phyloP scores from a whole-genome alignment of 2,329 filamentous ascomycete genomes.

The Phaeophleospora eucalypticola region DNA sequence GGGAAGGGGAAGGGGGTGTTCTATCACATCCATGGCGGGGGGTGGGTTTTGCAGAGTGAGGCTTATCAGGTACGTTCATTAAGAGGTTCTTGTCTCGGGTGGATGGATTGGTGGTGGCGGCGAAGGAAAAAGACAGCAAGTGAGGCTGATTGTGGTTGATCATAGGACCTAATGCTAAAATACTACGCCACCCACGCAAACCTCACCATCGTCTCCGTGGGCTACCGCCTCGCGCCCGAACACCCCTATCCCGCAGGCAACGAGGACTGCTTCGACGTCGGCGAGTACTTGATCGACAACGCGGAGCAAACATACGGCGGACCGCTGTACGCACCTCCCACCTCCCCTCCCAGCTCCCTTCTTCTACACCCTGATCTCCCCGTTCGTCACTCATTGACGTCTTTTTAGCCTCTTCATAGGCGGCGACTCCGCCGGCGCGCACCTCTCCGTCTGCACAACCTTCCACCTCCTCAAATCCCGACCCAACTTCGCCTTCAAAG shows the following conservation, averaged over 20 bases:
- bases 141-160: too few relatives aligned
- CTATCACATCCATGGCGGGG: conserved; percentile 54
- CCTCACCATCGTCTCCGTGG: conserved; percentile 52
- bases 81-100: too few relatives aligned
- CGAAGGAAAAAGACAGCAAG: too few relatives aligned
- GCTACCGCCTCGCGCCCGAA: conserved; percentile 59
- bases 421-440: conserved; percentile 51
- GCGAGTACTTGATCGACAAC: conserved; percentile 50
- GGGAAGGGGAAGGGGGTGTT: conserved; percentile 35
- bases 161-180: conserved; percentile 48
- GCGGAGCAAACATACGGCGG: conserved; percentile 41
- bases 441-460: conserved; percentile 46
- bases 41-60: conserved; percentile 44
- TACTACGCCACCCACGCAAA: conserved; percentile 48
- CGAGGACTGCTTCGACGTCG: conserved; percentile 57
- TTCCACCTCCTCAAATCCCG: conserved; percentile 44
- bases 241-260: conserved; percentile 52
- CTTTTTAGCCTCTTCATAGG: conserved; percentile 34
- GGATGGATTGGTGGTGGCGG: too few relatives aligned
- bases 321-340: conserved; percentile 20
- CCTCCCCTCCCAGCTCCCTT: conserved; percentile 6
- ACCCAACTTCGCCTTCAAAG: conserved; percentile 43
- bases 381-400: neutral
- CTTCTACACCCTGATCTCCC: neutral
- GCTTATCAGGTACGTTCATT: conserved; percentile 28